Base-by-base conservation (phyloP, 176 grass and related monocot species). In the Secale cereale region DNA sequence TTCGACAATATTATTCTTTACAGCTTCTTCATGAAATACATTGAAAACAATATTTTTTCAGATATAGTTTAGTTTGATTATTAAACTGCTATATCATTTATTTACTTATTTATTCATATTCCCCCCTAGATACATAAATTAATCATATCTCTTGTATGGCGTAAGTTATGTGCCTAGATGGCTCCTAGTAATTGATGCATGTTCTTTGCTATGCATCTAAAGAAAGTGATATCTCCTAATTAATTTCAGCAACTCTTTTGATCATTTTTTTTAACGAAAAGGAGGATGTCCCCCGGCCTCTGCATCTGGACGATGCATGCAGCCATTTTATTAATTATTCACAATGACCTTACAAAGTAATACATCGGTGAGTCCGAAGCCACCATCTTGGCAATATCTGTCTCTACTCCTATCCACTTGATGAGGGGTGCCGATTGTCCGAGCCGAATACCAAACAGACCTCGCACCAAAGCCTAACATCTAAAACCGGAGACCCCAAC, bases 1-100 rank as follows among this genome's bases (percentile, higher is more conserved):
- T 79, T 73, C 37, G 13, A 73, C 12, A 74, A 74, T 77, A 88
- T 77, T 77, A 33, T 66, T 69, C 22, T 16, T 56, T 48, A 33
- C 62, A 57, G 41, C 25, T 56, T 26, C n/a, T 84, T 45, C 19
- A 40, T 5, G 8, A 23, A 76, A 32, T 35, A 20, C 68, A 35
- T 74, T 57, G 61, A 60, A 76, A 59, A 76, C 3, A 77, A 56
- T 79, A 35, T 7, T 39, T 83, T 29, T 79, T 80, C 70, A 36
- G 25, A 79, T 35, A 68, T 22, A 79, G 59, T 43, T 57, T 27
- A 78, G 26, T 43, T 74, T 75, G 37, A 82, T 68, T 84, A 74
- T 43, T 33, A 1, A 77, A 81, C 80, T 29, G 22, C 13, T 30
- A 67, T 65, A 56, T 75, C 20, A 62, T 71, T 14, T 62, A 46